A percentile compares a stretch with the other conserved stretches of the same genome.
Evolutionary conservation across 345 rosid species (phyloP).

Genomic region (Linum tenue): DNA sequence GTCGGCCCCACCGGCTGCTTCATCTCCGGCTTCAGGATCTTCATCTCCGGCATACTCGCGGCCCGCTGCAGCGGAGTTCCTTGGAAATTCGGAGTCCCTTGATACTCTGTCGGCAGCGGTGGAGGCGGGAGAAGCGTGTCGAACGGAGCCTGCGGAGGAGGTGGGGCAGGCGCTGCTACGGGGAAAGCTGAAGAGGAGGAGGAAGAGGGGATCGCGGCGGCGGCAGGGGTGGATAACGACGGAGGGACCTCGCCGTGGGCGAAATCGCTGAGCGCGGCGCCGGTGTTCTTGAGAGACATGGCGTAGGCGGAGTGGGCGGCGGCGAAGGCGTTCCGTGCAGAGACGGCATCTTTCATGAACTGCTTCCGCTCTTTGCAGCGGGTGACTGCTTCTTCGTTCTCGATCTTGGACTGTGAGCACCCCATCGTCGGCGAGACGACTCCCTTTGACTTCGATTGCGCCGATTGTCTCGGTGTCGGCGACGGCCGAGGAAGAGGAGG

Average conservation of each 20-base stretch:
- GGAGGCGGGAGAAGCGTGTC: constrained; percentile 32
- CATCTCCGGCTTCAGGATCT: constrained; percentile 38
- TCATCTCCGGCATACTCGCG: constrained; percentile 72
- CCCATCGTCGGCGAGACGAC: constrained; percentile 38
- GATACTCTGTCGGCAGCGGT: constrained; percentile 28
- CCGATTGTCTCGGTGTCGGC: not conserved
- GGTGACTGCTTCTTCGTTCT: constrained; percentile 79
- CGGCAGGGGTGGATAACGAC: not conserved
- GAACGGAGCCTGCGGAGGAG: constrained; percentile 10
- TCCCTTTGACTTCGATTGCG: not conserved
- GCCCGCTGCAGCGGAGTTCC: constrained; percentile 44
- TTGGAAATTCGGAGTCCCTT: not conserved
- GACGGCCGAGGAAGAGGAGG: not conserved
- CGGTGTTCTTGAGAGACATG: constrained; percentile 73
- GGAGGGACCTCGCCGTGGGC: constrained; percentile 57
- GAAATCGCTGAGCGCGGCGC: constrained; percentile 86
- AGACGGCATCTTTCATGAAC: constrained; percentile 64
- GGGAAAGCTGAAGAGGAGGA: constrained; percentile 2
- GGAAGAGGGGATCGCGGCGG: constrained; percentile 8
- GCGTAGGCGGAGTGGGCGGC: constrained; percentile 87
- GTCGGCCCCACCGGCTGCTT: constrained; percentile 34
- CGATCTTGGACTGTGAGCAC: constrained; percentile 86
- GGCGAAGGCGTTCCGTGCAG: constrained; percentile 82
- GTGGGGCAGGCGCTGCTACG: constrained; percentile 10
- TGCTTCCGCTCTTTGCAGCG: constrained; percentile 76